Evolutionary conservation across 1,284 basidiomycete genomes (phyloP).

Genomic region (Fomitiporia mediterranea): DNA sequence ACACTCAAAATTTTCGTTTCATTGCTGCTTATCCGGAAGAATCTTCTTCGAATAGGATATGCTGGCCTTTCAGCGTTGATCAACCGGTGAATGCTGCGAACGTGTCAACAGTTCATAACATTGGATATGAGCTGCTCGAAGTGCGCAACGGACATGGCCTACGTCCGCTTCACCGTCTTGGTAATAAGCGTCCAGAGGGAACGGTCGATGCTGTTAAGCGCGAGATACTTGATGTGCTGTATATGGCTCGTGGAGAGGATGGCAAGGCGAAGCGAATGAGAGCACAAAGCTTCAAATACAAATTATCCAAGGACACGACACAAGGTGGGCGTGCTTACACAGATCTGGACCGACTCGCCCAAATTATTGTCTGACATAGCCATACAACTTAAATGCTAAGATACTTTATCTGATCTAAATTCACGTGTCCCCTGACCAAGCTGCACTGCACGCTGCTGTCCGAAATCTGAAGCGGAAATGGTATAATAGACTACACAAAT

Average conservation of each 20-base stretch:
- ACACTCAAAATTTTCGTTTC: background rate
- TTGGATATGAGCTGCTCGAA: constrained; percentile 29
- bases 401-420: too few species aligned
- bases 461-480: too few species aligned
- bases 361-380: background rate
- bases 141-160: constrained; percentile 27
- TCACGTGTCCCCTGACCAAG: too few species aligned
- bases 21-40: background rate
- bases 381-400: too few species aligned
- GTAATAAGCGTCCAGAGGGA: constrained; percentile 4
- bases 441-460: too few species aligned
- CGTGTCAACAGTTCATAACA: constrained; percentile 23
- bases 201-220: constrained; percentile 11
- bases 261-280: constrained; percentile 10
- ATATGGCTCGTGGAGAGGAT: constrained; percentile 10
- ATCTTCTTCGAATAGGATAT: constrained; percentile 22
- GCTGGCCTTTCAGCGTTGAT: constrained; percentile 27
- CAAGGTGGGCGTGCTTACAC: background rate
- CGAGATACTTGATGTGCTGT: constrained; percentile 6
- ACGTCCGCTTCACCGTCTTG: constrained; percentile 20
- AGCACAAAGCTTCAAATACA: constrained; percentile 6
- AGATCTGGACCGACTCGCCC: constrained; percentile 4
- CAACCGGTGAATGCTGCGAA: constrained; percentile 27
- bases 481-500: too few species aligned
- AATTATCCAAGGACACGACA: constrained; percentile 2